These are phyloP conservation scores for Penicillium sp. DNA, from an alignment of 2,329 filamentous ascomycete species.

Conservation along the genomic window DNA sequence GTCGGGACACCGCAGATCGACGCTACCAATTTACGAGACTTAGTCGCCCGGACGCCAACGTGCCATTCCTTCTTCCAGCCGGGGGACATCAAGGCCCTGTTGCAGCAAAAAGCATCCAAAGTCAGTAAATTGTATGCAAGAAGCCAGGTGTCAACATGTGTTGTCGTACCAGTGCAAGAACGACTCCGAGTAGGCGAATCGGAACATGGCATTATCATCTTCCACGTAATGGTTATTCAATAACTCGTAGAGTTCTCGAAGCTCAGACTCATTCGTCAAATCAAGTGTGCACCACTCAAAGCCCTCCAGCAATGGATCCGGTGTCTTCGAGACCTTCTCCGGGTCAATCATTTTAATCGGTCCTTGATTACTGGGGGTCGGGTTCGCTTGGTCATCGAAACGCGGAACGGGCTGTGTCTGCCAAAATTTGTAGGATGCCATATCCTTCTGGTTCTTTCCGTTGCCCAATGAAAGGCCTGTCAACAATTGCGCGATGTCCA, in stretches of 20 bases:
- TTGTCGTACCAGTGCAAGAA: constrained; percentile 78
- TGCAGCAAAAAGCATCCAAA: background rate
- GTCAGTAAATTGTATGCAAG: background rate
- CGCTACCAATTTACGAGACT: constrained; percentile 85
- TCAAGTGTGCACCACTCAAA: constrained; percentile 97
- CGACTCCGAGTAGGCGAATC: constrained; percentile 89
- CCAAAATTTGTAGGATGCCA: constrained; percentile 99
- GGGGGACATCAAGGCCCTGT: constrained; percentile 87
- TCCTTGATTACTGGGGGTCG: constrained; percentile 67
- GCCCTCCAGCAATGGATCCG: constrained; percentile 73
- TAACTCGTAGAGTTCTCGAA: constrained; percentile 89
- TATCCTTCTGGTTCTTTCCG: constrained; percentile 91
- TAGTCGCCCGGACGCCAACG: constrained; percentile 82
- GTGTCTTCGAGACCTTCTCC: constrained; percentile 77
- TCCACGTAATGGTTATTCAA: constrained; percentile 95
- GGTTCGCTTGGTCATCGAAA: constrained; percentile 64
- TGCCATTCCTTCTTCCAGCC: constrained; percentile 96
- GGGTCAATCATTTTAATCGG: constrained; percentile 80
- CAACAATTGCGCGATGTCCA: constrained; percentile 53
- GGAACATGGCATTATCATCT: constrained; percentile 94
- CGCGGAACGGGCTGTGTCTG: constrained; percentile 92
- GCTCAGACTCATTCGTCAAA: constrained; percentile 72
- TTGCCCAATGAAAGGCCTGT: constrained; percentile 67
- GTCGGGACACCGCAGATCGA: constrained; percentile 95
- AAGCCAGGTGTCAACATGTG: background rate